phyloP scores from a whole-genome alignment of 2,329 filamentous ascomycete genomes.

The Daldinia eschscholtzii region DNA sequence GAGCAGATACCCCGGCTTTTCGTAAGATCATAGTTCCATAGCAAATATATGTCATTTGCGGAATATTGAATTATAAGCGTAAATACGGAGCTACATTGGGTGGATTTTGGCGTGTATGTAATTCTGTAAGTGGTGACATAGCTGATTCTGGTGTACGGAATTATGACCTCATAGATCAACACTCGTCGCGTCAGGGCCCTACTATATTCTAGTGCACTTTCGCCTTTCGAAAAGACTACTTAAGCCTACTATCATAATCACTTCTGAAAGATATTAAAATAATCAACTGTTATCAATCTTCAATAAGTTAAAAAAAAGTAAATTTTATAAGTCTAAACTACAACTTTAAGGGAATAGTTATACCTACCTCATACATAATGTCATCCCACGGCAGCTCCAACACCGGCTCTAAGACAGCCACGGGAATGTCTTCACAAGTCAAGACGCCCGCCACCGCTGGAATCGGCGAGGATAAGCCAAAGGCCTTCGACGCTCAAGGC shows the following conservation, averaged over 20 bases:
- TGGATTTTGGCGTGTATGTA: not conserved
- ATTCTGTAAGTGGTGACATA: conserved; percentile 34
- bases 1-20: too few species aligned
- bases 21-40: too few species aligned
- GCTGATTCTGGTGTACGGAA: conserved; percentile 20
- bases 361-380: conserved; percentile 39
- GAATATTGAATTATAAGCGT: not conserved
- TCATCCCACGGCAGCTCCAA: conserved; percentile 51
- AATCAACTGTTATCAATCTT: not conserved
- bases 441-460: conserved; percentile 51
- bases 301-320: not conserved
- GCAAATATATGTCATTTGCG: not conserved
- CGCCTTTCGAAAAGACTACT: not conserved
- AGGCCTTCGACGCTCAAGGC: conserved; percentile 62
- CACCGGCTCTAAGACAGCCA: conserved; percentile 49
- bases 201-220: not conserved
- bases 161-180: conserved; percentile 41
- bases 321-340: not conserved
- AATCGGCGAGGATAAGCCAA: conserved; percentile 54
- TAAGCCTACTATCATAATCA: not conserved
- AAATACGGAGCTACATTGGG: not conserved
- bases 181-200: conserved; percentile 20
- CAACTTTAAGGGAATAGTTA: too few species aligned
- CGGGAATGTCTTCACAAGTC: conserved; percentile 49
- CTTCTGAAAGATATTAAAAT: not conserved